Conservation (phyloP, 192 early-diverging fungal genomes). For the Umbelopsis sp. region DNA sequence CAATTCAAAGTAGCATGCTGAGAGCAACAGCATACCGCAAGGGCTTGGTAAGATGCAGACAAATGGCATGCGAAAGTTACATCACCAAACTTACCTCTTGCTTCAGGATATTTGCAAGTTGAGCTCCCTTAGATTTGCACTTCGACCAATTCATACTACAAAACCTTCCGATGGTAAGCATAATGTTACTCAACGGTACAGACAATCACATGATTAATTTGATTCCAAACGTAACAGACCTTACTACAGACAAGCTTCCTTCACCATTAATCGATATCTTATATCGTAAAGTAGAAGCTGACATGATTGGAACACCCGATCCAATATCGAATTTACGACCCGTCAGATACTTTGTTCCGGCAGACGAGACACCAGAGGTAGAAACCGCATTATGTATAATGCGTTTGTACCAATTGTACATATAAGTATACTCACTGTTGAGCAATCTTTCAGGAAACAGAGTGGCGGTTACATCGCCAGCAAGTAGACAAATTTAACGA, state of each 20-base stretch:
- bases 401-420: not conserved
- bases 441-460: constrained; percentile 31
- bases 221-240: not conserved
- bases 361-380: constrained; percentile 47
- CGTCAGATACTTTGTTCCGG: constrained; percentile 49
- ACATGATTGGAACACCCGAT: constrained; percentile 53
- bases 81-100: not conserved
- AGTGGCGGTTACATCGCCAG: constrained; percentile 46
- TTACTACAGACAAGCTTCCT: not conserved
- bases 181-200: not conserved
- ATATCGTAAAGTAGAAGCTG: constrained; percentile 24
- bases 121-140: not conserved
- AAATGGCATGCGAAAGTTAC: too few relatives aligned
- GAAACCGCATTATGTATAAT: not conserved
- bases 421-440: not conserved
- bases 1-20: not conserved
- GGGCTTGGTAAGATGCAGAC: not conserved
- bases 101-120: not conserved
- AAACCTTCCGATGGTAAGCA: constrained; percentile 20
- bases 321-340: constrained; percentile 57
- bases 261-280: constrained; percentile 16
- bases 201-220: too few relatives aligned
- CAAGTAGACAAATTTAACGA: constrained; percentile 55
- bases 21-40: not conserved
- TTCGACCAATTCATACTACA: not conserved